Evolutionary conservation across 768 basidiomycete species (phyloP).

Genomic region (Psilocybe tampanensis): DNA sequence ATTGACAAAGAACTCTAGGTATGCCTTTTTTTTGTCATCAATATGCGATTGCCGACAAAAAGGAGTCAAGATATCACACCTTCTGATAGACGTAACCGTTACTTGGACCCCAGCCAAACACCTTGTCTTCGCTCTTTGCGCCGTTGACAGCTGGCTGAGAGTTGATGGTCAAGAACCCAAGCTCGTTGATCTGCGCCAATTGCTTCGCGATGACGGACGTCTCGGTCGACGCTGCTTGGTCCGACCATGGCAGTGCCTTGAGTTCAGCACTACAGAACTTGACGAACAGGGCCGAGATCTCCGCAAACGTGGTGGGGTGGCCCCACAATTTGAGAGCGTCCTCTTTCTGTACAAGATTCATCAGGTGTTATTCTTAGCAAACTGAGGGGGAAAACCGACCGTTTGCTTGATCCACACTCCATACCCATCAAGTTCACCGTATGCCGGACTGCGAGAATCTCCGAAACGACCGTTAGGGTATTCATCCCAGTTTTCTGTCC

Average conservation of each 20-base stretch:
- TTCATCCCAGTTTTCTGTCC: slow-evolving; percentile 99
- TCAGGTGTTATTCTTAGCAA: slow-evolving; percentile 6
- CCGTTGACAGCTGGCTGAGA: slow-evolving; percentile 97
- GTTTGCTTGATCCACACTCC: slow-evolving; percentile 92
- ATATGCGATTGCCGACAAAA: neutral
- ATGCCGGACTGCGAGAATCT: slow-evolving; percentile 95
- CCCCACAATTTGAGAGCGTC: slow-evolving; percentile 91
- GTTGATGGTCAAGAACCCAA: slow-evolving; percentile 97
- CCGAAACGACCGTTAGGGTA: slow-evolving; percentile 99
- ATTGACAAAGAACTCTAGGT: slow-evolving; percentile 93
- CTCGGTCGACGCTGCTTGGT: slow-evolving; percentile 83
- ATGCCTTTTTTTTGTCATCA: slow-evolving; percentile 58
- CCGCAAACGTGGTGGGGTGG: slow-evolving; percentile 63
- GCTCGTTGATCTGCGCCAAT: slow-evolving; percentile 82
- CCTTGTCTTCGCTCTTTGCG: slow-evolving; percentile 78
- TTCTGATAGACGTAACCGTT: slow-evolving; percentile 98
- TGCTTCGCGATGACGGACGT: slow-evolving; percentile 78
- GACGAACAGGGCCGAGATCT: slow-evolving; percentile 76
- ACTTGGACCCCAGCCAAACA: slow-evolving; percentile 91
- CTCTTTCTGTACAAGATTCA: slow-evolving; percentile 59
- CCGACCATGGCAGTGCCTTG: slow-evolving; percentile 91
- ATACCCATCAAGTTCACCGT: slow-evolving; percentile 97
- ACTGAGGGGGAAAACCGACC: slow-evolving; percentile 38
- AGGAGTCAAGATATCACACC: slow-evolving; percentile 37
- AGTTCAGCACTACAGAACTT: slow-evolving; percentile 80